phyloP scores from a whole-genome alignment of 352 stramenopile genomes.

The Elongisporangium undulatum region DNA sequence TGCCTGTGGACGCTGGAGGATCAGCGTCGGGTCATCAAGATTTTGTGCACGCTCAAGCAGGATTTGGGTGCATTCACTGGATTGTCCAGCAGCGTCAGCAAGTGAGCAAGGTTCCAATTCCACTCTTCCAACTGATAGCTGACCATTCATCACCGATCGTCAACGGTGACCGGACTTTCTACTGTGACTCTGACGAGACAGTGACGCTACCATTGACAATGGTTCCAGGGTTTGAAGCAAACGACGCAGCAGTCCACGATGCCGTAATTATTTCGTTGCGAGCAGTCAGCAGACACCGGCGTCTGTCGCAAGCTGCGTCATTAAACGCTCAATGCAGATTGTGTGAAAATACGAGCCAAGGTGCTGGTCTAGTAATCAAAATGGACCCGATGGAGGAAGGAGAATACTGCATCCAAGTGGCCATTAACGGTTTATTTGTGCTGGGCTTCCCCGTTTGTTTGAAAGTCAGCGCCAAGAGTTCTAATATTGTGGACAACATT shows the following conservation, averaged over 20 bases:
- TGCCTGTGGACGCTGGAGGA: slow-evolving; percentile 4
- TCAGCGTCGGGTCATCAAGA: neutral
- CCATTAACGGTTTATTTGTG: neutral
- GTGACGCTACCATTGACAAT: neutral
- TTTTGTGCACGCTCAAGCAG: slow-evolving; percentile 4
- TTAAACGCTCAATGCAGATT: neutral
- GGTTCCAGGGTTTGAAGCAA: neutral
- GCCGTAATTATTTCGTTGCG: neutral
- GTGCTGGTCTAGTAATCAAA: neutral
- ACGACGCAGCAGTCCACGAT: neutral
- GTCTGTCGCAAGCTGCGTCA: neutral
- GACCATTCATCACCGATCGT: slow-evolving; percentile 1
- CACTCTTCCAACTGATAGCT: neutral
- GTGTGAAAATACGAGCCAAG: neutral
- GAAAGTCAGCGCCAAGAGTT: neutral
- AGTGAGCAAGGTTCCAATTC: neutral
- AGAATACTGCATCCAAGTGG: neutral
- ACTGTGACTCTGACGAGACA: neutral
- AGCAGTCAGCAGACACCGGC: neutral
- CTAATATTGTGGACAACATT: neutral
- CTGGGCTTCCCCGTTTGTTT: neutral
- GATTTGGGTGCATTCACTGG: slow-evolving; percentile 4
- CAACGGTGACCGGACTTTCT: neutral
- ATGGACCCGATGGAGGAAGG: neutral
- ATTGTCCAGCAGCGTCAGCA: neutral